These are phyloP conservation scores for Fusarium sp. DNA, from an alignment of 2,329 filamentous ascomycete genomes.

Conservation along the genomic window DNA sequence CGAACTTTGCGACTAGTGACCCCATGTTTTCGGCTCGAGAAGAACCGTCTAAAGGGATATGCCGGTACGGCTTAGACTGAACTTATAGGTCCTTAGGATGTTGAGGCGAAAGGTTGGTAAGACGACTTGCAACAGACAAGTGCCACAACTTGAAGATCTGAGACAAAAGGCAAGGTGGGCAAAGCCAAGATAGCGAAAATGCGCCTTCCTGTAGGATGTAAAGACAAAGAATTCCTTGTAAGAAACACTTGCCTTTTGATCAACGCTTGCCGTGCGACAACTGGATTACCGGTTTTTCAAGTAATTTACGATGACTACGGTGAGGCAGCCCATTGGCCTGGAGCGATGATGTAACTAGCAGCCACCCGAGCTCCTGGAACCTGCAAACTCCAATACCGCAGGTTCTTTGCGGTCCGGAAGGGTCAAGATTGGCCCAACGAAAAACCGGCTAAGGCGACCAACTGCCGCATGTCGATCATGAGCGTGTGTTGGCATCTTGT, in stretches of 20 bases:
- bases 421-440: slow-evolving; percentile 20
- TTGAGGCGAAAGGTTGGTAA: slow-evolving; percentile 1
- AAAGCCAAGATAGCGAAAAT: slow-evolving; percentile 17
- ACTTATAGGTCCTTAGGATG: not conserved
- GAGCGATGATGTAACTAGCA: slow-evolving; percentile 43
- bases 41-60: not conserved
- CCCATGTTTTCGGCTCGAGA: slow-evolving; percentile 55
- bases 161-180: slow-evolving; percentile 21
- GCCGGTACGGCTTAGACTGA: not conserved
- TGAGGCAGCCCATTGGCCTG: slow-evolving; percentile 33
- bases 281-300: slow-evolving; percentile 37
- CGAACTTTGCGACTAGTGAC: slow-evolving; percentile 60
- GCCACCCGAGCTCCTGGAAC: slow-evolving; percentile 26
- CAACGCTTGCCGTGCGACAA: slow-evolving; percentile 6
- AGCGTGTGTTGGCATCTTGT: slow-evolving; percentile 22
- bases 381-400: slow-evolving; percentile 14
- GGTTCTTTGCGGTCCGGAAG: slow-evolving; percentile 5
- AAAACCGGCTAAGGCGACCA: slow-evolving; percentile 22
- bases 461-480: slow-evolving; percentile 26
- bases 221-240: slow-evolving; percentile 5
- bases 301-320: slow-evolving; percentile 24
- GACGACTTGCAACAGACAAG: slow-evolving; percentile 1
- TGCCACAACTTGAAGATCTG: slow-evolving; percentile 16
- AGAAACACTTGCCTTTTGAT: slow-evolving; percentile 9
- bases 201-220: slow-evolving; percentile 9